A percentile compares a stretch with the other conserved stretches of the same genome.
These are phyloP conservation scores for Teunomyces panamensis DNA, from an alignment of 805 yeast genomes.

Conservation along the genomic window DNA sequence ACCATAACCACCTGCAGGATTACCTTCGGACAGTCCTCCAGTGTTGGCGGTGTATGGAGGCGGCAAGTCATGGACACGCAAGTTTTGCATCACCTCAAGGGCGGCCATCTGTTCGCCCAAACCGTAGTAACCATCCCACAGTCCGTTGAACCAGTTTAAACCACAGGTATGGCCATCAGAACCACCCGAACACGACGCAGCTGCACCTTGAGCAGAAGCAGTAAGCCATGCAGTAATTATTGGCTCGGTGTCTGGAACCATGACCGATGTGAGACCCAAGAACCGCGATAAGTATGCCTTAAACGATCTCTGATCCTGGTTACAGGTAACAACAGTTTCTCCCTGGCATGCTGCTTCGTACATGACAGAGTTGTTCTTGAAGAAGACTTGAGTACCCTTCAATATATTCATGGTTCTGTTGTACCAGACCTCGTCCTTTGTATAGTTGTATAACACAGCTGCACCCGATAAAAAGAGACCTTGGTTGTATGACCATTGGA, in stretches of 20 bases:
- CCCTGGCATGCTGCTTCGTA: slow-evolving; percentile 85
- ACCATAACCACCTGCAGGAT: slow-evolving; percentile 64
- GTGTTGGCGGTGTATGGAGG: slow-evolving; percentile 58
- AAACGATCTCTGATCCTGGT: slow-evolving; percentile 89
- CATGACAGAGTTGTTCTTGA: slow-evolving; percentile 48
- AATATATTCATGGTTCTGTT: slow-evolving; percentile 55
- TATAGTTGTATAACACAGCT: slow-evolving; percentile 75
- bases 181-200: slow-evolving; percentile 73
- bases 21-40: slow-evolving; percentile 73
- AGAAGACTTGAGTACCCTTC: slow-evolving; percentile 55
- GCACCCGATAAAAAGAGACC: slow-evolving; percentile 77
- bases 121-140: slow-evolving; percentile 67
- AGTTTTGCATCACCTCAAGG: slow-evolving; percentile 56
- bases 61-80: slow-evolving; percentile 38
- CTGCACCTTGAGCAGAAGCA: slow-evolving; percentile 46
- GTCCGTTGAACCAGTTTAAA: slow-evolving; percentile 53
- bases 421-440: slow-evolving; percentile 65
- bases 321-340: slow-evolving; percentile 47
- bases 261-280: slow-evolving; percentile 67
- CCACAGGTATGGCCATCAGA: slow-evolving; percentile 84
- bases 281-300: slow-evolving; percentile 78
- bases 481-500: slow-evolving; percentile 85
- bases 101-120: slow-evolving; percentile 80
- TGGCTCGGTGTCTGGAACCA: slow-evolving; percentile 60
- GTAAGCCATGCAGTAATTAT: slow-evolving; percentile 44